These are phyloP conservation scores for Carex scoparia DNA, from an alignment of 176 grass and related monocot species.

Conservation along the genomic window DNA sequence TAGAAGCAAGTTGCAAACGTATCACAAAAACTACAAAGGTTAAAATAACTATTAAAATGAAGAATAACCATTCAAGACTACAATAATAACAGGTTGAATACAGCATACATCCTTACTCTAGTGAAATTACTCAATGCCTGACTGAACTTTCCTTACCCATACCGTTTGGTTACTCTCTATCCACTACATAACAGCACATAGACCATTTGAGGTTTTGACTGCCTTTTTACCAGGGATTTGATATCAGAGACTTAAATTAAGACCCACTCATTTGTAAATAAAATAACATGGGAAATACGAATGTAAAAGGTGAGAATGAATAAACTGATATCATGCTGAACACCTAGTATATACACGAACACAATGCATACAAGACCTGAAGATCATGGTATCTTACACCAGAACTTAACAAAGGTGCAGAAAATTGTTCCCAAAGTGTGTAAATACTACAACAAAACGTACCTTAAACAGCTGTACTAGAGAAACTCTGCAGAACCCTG, in stretches of 20 bases:
- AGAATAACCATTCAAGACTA: background rate
- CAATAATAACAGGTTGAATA: background rate
- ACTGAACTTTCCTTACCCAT: background rate
- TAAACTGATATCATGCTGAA: background rate
- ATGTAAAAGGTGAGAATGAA: background rate
- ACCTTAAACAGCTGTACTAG: constrained; percentile 10
- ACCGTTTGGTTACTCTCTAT: background rate
- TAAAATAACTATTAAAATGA: background rate
- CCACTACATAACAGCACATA: background rate
- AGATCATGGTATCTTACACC: background rate
- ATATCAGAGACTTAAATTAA: background rate
- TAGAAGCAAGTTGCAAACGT: background rate
- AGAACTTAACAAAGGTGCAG: background rate
- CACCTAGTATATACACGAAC: background rate
- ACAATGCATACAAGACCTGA: background rate
- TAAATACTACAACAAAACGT: background rate
- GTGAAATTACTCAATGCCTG: background rate
- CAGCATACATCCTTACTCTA: background rate
- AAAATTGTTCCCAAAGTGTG: background rate
- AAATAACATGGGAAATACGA: background rate
- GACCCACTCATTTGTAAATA: background rate
- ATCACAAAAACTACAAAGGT: background rate
- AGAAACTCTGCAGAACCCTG: background rate
- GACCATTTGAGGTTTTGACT: background rate
- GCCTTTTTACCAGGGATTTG: background rate